Base-by-base conservation (phyloP, 495 filamentous ascomycete genomes). In the Penicillium parvum region DNA sequence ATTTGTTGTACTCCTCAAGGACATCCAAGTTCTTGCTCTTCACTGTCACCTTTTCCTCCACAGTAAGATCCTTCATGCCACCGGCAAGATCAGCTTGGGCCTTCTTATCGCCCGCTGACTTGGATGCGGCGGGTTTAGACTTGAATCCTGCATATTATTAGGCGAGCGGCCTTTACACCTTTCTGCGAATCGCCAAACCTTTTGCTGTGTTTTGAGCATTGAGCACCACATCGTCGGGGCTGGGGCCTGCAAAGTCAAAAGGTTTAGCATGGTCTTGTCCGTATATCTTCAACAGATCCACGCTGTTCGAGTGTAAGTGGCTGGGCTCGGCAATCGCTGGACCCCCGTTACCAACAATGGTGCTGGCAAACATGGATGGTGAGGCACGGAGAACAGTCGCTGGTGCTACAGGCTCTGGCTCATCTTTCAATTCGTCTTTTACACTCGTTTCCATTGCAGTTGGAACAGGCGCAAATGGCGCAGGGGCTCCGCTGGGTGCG, bases 11-110 rank as follows among this genome's bases (percentile, higher is more conserved):
- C 50, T 91, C 91, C 30, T 81, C 77, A 8, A 91, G 52, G 4
- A 97, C 90, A 59, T 97, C 78, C 12, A 97, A 64, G 42, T 90
- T 90, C 58, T 91, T 95, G 58, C 85, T 89, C 60, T 83, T 90
- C 9, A 85, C 79, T 28, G 80, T 79, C 1, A 85, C 79, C 26
- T 80, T 73, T 49, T 88, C 84, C 46, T 81, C 79, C 10, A 94
- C 68, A 34, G 73, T 81, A 22, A 90, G 54, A 20, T 71, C 67
- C 37, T 75, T 74, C 33, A 91, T 65, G 3, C 69, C 75, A 42
- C 65, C 64, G 10, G 68, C 58, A 38, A 73, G 38, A 38, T 65
- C 65, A 38, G 49, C 37, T 41, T 69, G 65, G 29, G 39, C 45
- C 58, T 71, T 71, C 50, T 76, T 68, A 43, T 56, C 58, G 30